Evolutionary conservation across 148 eudicot species (phyloP), one percentile per base, ranked within the genome.

Genomic region (Arctostaphylos glauca): DNA sequence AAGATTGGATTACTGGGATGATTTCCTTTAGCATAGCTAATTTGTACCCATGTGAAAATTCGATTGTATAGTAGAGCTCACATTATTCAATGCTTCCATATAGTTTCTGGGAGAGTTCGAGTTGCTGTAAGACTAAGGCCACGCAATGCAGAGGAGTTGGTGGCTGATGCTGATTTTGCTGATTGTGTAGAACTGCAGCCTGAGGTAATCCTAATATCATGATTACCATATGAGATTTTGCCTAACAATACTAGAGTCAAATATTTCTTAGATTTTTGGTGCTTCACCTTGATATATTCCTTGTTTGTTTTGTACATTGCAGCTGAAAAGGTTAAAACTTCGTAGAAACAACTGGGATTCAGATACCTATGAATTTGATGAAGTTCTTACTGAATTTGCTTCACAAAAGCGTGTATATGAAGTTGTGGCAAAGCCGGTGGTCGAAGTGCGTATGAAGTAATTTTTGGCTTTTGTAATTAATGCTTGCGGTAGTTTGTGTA

Each of bases 331-430:
- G 86, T 86, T 95, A 71, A 95, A 95, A 86, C 92, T 95, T 84
- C 88, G 89, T 38, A 95, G 89, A 82, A 95, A 95, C 90, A 93
- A 94, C 71, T 95, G 98, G 98, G 97, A 94, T 86, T 89, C 98
- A 19, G 98, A 95, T 82, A 92, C 98, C 47, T 95, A 86, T 83
- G 97, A 92, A 89, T 95, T 95, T 80, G 98, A 95, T 87, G 98
- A 94, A 89, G 94, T 95, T 84, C 84, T 95, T 71, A 95, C 98
- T 48, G 98, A 95, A 82, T 93, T 91, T 85, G 91, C 98, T 74
- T 95, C 98, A 74, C 98, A 95, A 85, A 95, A 95, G 88, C 98
- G 98, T 84, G 96, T 95, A 78, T 95, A 94, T 85, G 96, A 95
- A 91, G 98, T 90, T 15, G 98, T 95, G 79, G 98, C 98, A 64